Evolutionary conservation across 2,329 filamentous ascomycete genomes (phyloP).

Genomic region (Incumbomyces delicatus): DNA sequence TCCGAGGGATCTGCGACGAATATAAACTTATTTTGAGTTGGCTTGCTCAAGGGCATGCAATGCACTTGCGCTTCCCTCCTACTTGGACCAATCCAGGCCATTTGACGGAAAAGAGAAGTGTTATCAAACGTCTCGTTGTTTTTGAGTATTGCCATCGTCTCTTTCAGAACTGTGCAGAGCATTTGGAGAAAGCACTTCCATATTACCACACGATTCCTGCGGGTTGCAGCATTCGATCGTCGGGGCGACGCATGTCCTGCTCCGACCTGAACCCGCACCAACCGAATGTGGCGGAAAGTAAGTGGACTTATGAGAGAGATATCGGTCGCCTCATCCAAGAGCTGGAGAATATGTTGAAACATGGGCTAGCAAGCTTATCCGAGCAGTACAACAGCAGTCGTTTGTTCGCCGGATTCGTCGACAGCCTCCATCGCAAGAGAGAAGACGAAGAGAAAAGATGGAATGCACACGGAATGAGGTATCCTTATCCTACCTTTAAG

Average conservation of each 20-base stretch:
- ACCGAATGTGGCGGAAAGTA: background rate
- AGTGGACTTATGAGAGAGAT: background rate
- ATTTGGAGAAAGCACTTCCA: background rate
- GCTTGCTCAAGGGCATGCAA: background rate
- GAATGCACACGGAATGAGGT: conserved; percentile 1
- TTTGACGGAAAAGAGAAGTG: background rate
- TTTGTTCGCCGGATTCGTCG: background rate
- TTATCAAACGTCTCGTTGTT: background rate
- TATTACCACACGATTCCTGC: background rate
- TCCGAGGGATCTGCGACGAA: background rate
- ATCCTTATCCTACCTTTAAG: background rate
- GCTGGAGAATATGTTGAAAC: background rate
- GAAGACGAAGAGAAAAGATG: background rate
- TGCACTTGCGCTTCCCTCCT: too few species aligned
- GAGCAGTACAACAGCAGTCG: background rate
- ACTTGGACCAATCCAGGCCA: background rate
- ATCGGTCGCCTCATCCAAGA: background rate
- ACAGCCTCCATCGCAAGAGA: background rate
- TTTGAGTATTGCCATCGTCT: background rate
- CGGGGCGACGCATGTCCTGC: background rate
- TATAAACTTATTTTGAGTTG: background rate
- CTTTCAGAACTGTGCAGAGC: background rate
- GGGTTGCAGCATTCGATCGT: background rate
- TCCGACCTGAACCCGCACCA: background rate
- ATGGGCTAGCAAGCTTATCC: background rate